phyloP scores from a whole-genome alignment of 306 rosid species.

The Ceratonia siliqua region DNA sequence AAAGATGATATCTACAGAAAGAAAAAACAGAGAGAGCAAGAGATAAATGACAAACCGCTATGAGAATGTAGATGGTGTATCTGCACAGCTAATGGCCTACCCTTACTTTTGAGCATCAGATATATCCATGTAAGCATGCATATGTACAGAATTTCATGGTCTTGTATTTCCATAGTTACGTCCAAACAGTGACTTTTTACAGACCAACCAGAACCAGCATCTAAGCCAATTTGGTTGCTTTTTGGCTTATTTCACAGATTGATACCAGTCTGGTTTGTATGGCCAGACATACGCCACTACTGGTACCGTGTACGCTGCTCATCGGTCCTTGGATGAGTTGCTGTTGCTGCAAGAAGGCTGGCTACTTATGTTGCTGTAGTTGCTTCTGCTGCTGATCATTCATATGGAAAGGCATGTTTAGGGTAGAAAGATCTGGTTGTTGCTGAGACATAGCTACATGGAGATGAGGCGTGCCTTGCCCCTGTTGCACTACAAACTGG shows the following conservation, averaged over 20 bases:
- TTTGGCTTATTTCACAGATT: slow-evolving; percentile 41
- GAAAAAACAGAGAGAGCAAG: too few species aligned
- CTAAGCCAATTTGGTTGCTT: slow-evolving; percentile 43
- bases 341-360: slow-evolving; percentile 44
- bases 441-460: slow-evolving; percentile 39
- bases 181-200: slow-evolving; percentile 24
- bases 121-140: background rate
- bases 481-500: slow-evolving; percentile 34
- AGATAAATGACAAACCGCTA: too few species aligned
- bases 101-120: too few species aligned
- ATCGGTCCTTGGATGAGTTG: slow-evolving; percentile 40
- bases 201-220: slow-evolving; percentile 41
- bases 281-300: slow-evolving; percentile 27
- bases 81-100: too few species aligned
- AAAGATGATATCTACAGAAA: too few species aligned
- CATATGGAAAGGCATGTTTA: slow-evolving; percentile 26
- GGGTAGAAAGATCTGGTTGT: slow-evolving; percentile 28
- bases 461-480: slow-evolving; percentile 38
- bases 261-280: slow-evolving; percentile 32
- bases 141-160: background rate
- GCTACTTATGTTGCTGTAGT: slow-evolving; percentile 36
- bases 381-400: slow-evolving; percentile 32
- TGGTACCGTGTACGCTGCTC: slow-evolving; percentile 33
- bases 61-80: too few species aligned
- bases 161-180: slow-evolving; percentile 9